phyloP scores from a whole-genome alignment of 768 basidiomycete genomes.

The Cystobasidiopsis lactophilus region DNA sequence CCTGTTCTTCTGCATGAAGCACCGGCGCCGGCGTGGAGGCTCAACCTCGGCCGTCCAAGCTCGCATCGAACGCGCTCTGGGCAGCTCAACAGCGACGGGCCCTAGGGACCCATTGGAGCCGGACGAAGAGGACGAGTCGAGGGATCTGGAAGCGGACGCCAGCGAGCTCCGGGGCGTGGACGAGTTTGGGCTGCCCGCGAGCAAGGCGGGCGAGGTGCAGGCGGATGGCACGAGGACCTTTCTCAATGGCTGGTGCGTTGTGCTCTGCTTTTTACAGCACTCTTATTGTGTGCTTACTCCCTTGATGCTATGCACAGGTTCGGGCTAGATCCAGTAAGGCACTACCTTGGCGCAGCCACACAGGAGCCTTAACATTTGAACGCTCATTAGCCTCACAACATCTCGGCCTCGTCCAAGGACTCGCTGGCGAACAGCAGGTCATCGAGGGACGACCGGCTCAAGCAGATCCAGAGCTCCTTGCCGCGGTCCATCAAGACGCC shows the following conservation, averaged over 20 bases:
- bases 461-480: no score
- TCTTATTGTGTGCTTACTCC: no score
- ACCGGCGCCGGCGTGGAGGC: neutral
- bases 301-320: no score
- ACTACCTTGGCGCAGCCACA: no score
- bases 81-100: neutral
- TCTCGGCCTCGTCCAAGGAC: no score
- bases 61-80: neutral
- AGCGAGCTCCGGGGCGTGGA: neutral
- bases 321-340: no score
- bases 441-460: no score
- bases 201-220: neutral
- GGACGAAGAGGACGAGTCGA: neutral
- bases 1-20: neutral
- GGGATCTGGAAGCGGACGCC: neutral
- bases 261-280: no score
- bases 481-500: no score
- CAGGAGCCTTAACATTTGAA: no score
- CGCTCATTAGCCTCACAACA: no score
- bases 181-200: neutral
- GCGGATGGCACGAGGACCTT: neutral
- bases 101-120: neutral
- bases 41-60: neutral
- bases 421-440: no score
- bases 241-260: neutral